Evolutionary conservation across 305 asterid species (phyloP), one percentile per base, ranked within the genome.

Genomic region (Plantago rigida): DNA sequence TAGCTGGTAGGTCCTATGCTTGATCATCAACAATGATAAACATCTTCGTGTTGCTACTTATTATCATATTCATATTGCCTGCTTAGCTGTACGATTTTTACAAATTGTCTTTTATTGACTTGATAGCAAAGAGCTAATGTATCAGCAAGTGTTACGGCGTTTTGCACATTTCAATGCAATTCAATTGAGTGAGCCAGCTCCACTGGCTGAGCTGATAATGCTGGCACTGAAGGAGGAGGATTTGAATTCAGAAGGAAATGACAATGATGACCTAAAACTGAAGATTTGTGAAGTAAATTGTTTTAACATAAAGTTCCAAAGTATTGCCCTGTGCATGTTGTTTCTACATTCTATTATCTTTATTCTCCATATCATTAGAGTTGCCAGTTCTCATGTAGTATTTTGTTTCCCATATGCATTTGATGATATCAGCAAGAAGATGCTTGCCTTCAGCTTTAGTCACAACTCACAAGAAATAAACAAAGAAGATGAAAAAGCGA

Each of bases 141-240:
- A 88, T 78, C 98, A 88, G 78, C 96, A 87, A 82, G 98, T 83
- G 48, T 62, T 92, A 59, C 77, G 83, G 64, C 86, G 98, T 56
- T 92, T 92, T 78, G 87, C 95, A 9, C 96, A 88, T 83, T 92
- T 92, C 76, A 84, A 82, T 77, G 95, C 93, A 66, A 92, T 88
- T 66, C 98, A 92, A 69, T 79, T 92, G 71, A 92, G 94, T 69
- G 95, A 86, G 63, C 94, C 98, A 7, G 93, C 94, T 70, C 84
- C 95, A 49, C 47, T 88, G 69, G 71, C 71, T 13, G 95, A 83
- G 56, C 55, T 92, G 71, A 69, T 92, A 70, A 73, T 83, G 83
- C 81, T 92, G 68, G 93, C 94, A 31, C 81, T 92, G 74, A 83
- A 73, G 73, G 98, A 83, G 74, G 96, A 88, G 71, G 96, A 81